Evolutionary conservation across 495 filamentous ascomycete species (phyloP).

Genomic region (Penicillium silybi): DNA sequence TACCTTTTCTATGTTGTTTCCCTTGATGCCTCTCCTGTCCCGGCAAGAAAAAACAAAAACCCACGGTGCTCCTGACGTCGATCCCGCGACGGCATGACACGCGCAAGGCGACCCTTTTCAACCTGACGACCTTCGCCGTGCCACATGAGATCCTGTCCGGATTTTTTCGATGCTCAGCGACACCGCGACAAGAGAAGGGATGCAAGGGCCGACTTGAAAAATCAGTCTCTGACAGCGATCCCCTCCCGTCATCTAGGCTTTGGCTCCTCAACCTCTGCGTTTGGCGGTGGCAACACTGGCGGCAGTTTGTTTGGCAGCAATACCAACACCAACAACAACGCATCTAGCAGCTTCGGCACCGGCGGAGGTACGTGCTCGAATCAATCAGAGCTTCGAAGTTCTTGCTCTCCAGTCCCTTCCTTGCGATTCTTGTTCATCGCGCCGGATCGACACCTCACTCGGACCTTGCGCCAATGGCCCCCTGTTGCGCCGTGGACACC

Average conservation of each 20-base stretch:
- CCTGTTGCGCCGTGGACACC: background rate
- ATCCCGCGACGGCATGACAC: constrained; percentile 32
- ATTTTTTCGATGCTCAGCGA: constrained; percentile 29
- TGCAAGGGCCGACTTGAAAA: constrained; percentile 25
- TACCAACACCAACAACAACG: constrained; percentile 23
- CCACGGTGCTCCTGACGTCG: constrained; percentile 35
- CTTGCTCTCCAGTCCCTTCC: constrained; percentile 16
- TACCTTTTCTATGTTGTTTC: constrained; percentile 15
- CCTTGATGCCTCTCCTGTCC: constrained; percentile 1
- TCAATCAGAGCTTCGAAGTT: constrained; percentile 29
- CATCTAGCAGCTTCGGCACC: constrained; percentile 53
- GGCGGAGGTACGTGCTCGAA: constrained; percentile 54
- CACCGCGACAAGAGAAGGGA: constrained; percentile 41
- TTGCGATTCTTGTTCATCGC: background rate
- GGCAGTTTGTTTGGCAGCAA: constrained; percentile 41
- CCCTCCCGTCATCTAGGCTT: constrained; percentile 52
- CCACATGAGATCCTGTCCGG: constrained; percentile 20
- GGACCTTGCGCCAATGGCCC: background rate
- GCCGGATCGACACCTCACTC: background rate
- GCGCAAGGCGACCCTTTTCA: constrained; percentile 15
- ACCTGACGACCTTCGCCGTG: constrained; percentile 14
- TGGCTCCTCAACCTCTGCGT: constrained; percentile 46
- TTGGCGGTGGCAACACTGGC: constrained; percentile 32
- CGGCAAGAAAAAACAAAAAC: constrained; percentile 10
- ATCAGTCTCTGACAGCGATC: constrained; percentile 44